These are phyloP conservation scores for Pseudopithomyces maydicus DNA, from an alignment of 2,329 filamentous ascomycete genomes.

Conservation along the genomic window DNA sequence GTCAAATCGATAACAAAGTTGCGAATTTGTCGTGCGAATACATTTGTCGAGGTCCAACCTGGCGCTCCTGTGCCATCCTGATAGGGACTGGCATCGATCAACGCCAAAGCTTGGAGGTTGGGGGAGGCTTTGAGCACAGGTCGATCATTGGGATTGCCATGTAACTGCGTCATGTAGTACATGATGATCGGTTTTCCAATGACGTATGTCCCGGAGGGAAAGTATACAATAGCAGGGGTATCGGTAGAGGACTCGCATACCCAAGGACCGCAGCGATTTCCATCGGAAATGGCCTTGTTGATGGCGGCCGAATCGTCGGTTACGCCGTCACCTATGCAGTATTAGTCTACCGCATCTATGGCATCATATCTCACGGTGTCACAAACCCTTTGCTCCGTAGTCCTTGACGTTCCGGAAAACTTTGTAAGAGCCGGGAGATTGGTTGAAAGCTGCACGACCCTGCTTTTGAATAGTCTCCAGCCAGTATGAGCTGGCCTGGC, in stretches of 20 bases:
- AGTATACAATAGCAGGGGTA: constrained; percentile 61
- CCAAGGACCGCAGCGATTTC: constrained; percentile 51
- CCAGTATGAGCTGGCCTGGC: constrained; percentile 44
- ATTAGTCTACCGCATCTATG: constrained; percentile 14
- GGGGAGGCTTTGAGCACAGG: constrained; percentile 61
- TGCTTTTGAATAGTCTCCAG: constrained; percentile 49
- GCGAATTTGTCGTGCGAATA: constrained; percentile 68
- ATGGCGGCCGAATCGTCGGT: constrained; percentile 61
- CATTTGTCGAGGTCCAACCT: constrained; percentile 60
- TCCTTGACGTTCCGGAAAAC: constrained; percentile 53
- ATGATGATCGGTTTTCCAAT: constrained; percentile 57
- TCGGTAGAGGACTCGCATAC: constrained; percentile 54
- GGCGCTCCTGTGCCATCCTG: constrained; percentile 42
- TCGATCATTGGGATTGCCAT: constrained; percentile 63
- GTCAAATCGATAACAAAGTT: constrained; percentile 68
- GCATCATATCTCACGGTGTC: too few species aligned
- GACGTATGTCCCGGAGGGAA: constrained; percentile 14
- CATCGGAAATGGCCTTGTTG: constrained; percentile 52
- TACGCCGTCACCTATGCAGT: constrained; percentile 39
- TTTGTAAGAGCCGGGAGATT: constrained; percentile 45
- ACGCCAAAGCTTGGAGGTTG: constrained; percentile 59
- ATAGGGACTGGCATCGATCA: constrained; percentile 64
- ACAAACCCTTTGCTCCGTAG: constrained; percentile 49
- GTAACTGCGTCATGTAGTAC: constrained; percentile 68
- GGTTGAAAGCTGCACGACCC: constrained; percentile 48